Evolutionary conservation across 352 stramenopile genomes (phyloP).

Genomic region (Blastocystis sp.): DNA sequence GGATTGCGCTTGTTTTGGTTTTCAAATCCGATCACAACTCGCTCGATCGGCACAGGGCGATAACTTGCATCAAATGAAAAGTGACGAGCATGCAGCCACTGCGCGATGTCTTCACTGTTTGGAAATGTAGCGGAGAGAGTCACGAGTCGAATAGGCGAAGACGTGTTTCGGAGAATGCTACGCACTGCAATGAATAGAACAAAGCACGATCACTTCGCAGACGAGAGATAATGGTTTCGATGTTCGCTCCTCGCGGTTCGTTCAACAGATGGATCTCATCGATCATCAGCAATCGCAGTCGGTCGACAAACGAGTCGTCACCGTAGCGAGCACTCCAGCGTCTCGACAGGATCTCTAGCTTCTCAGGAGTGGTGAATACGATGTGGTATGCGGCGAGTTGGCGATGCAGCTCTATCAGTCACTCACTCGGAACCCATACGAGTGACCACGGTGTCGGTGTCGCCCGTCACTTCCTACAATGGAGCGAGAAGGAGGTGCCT

Average conservation of each 20-base stretch:
- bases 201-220: conserved; percentile 69
- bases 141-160: conserved; percentile 86
- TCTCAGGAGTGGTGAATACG: conserved; percentile 61
- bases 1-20: conserved; percentile 69
- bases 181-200: not conserved
- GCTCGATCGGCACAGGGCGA: conserved; percentile 91
- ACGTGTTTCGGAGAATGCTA: not conserved
- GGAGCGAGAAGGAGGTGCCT: not conserved
- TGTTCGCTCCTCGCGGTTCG: conserved; percentile 90
- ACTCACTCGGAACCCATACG: not conserved
- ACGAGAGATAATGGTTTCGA: conserved; percentile 93
- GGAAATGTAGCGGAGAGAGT: conserved; percentile 91
- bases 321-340: conserved; percentile 3
- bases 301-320: not conserved
- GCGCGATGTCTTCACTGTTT: conserved; percentile 93
- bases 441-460: not conserved
- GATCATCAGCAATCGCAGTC: conserved; percentile 55
- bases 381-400: not conserved
- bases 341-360: conserved; percentile 57
- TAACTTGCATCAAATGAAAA: conserved; percentile 95
- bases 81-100: conserved; percentile 87
- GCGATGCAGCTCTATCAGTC: not conserved
- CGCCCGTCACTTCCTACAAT: conserved; percentile 15
- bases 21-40: conserved; percentile 90
- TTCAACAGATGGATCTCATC: conserved; percentile 94